Percentiles rank a stretch among this genome's conserved stretches.
Conservation (phyloP, 768 basidiomycete species). For the Gymnopilus dilepis region DNA sequence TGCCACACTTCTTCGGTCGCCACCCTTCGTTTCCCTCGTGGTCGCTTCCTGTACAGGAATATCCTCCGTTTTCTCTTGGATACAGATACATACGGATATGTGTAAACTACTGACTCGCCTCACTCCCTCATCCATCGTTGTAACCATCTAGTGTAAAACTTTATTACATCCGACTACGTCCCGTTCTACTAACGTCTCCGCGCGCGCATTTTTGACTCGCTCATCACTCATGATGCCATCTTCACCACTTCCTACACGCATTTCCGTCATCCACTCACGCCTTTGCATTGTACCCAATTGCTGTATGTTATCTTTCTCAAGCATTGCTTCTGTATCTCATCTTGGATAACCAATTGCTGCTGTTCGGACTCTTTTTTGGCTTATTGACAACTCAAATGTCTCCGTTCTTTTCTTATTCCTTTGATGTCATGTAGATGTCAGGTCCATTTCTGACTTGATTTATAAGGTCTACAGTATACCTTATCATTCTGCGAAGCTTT, state of each 20-base stretch:
- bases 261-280: not conserved
- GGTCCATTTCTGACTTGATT: not conserved
- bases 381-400: constrained; percentile 3
- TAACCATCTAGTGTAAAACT: not conserved
- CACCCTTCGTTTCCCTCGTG: not conserved
- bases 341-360: not conserved
- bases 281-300: not conserved
- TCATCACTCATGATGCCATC: not conserved
- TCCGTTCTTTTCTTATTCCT: not conserved
- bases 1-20: not conserved
- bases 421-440: constrained; percentile 1
- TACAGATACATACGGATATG: not conserved
- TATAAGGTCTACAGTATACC: not conserved
- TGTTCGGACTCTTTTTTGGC: not conserved
- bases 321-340: not conserved
- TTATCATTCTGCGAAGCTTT: constrained; percentile 3
- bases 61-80: not conserved
- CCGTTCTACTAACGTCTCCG: not conserved
- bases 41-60: not conserved
- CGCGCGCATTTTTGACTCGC: too few relatives aligned
- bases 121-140: not conserved
- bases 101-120: not conserved
- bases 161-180: not conserved
- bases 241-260: not conserved
- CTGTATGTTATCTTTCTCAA: not conserved